These are phyloP conservation scores for Berkeleyomyces basicola DNA, from an alignment of 2,329 filamentous ascomycete genomes.

Conservation along the genomic window DNA sequence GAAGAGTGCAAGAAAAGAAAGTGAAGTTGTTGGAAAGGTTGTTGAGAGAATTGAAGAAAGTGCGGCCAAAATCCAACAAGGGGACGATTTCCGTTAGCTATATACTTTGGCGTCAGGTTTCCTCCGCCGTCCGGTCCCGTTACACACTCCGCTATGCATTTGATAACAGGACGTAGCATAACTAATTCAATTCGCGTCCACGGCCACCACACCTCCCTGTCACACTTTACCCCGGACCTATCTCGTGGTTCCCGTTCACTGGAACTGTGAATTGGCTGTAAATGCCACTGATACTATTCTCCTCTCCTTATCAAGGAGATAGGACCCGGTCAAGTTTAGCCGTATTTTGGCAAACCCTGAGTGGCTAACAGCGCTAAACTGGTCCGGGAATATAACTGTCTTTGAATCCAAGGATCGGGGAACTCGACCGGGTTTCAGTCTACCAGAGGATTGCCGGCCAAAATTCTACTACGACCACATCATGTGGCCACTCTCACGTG, in stretches of 20 bases:
- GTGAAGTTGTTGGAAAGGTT: no score
- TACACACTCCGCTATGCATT: background rate
- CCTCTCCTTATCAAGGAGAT: background rate
- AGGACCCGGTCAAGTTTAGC: slow-evolving; percentile 2
- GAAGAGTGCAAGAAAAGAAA: background rate
- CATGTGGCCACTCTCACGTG: background rate
- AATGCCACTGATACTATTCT: background rate
- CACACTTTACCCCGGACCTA: background rate
- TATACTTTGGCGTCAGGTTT: background rate
- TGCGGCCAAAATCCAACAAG: background rate
- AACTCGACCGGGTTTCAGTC: background rate
- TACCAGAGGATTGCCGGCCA: background rate
- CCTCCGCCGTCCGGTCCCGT: background rate
- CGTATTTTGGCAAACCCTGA: background rate
- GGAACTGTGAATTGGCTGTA: background rate
- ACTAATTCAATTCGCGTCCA: no score
- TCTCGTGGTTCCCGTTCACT: background rate
- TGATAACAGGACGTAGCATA: background rate
- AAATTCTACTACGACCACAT: background rate
- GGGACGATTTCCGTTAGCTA: background rate
- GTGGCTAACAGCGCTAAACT: background rate
- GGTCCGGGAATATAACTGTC: background rate
- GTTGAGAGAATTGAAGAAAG: background rate
- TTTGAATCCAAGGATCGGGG: background rate
- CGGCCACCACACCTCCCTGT: background rate